Base-by-base conservation (phyloP, 2,329 filamentous ascomycete genomes). In the Hymenoscyphus occultus region DNA sequence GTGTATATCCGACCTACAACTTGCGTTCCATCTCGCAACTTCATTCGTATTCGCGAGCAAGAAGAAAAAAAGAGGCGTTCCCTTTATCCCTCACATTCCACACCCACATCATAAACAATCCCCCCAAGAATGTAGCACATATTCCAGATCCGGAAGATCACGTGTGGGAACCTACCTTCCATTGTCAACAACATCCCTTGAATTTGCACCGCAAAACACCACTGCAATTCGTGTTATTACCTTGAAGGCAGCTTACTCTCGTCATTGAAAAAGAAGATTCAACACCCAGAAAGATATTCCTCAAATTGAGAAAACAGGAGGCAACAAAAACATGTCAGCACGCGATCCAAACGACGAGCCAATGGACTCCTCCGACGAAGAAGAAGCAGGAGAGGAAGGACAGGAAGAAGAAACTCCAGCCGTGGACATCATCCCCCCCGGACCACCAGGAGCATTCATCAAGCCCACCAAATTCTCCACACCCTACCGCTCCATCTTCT, bases 401-500 rank as follows among this genome's bases (percentile, higher is more conserved):
- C n/a, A 16, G 5, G 12, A 6, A 10, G 19, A 22, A 51, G 45
- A n/a, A n/a, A 7, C 16, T 48, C 2, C 42, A 48, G 7, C 42
- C 13, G 45, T n/a, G 22, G 45, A 51, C 9, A 22, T 51, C 45
- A 35, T 10, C 0, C 35, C 35, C 35, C 35, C 35, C 5, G 9
- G 35, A 7, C 35, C 35, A 35, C 35, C 35, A 35, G 35, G 35
- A 35, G 6, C 1, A 1, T 51, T 10, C 19, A 51, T 51, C 1
- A 32, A 12, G n/a, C 13, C 9, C 16, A 67, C 67, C 14, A 57
- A 31, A 0, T 70, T 66, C 60, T 65, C 68, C 4, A 60, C 62
- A 56, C 39, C 62, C 40, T 70, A 70, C 61, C 61, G 64, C 28
- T 68, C 65, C 12, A 64, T 67, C 19, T 70, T 64, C 61, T 66